Base-by-base conservation (phyloP, 208 protist species). In the Leptomonas pyrrhocoris region DNA sequence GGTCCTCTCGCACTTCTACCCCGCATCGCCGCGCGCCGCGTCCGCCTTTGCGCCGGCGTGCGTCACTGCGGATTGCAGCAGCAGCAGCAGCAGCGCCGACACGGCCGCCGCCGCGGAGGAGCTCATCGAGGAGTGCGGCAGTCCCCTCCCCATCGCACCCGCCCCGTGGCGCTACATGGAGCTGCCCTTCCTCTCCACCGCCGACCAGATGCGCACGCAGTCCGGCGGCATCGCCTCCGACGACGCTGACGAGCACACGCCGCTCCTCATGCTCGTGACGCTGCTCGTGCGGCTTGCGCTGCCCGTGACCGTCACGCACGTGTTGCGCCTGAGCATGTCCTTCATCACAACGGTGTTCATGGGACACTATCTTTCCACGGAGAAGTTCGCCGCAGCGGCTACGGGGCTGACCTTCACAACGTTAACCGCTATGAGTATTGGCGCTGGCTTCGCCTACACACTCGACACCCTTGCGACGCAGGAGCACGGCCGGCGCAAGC, bases 381-480 rank as follows among this genome's bases (percentile, higher is more conserved):
- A 49, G 27, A 30, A 76, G 36, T 84, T 84, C 48, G 79, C 74
- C 5, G 73, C 79, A 13, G 68, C 65, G 15, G 57, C 79, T 0
- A 84, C 79, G 1, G 79, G 68, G 2, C 38, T 77, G 36, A 19
- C 68, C 49, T 84, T 84, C 66, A 80, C 65, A 2, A 84, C 68
- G 28, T 36, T 84, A 16, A 71, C 79, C 0, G 79, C 79, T 12
- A 42, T 84, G 45, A 84, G 64, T 46, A 77, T 84, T n/a, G 79
- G 73, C n/a, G 38, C 61, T 0, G 74, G 74, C 12, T 72, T 73
- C 31, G 60, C 65, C 21, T 53, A 73, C 0, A 64, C 69, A 7
- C 53, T 80, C 23, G 79, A 84, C 61, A 80, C 73, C 3, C 74
- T 84, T 8, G 73, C 69, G 11, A 84, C 79, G 60, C 79, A 77